Base-by-base conservation (phyloP, 306 rosid species). In the Argentina anserina region DNA sequence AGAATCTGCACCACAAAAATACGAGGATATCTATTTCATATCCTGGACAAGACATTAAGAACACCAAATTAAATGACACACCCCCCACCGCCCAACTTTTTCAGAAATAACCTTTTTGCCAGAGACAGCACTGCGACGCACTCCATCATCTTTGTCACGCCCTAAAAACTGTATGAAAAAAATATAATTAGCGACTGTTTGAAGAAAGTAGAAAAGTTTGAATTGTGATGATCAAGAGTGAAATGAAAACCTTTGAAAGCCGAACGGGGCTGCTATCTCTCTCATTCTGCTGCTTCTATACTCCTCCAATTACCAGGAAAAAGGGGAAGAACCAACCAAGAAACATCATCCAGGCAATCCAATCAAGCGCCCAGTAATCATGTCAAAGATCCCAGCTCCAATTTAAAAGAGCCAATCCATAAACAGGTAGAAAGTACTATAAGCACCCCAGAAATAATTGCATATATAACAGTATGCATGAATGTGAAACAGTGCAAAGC, bases 301-400 rank as follows among this genome's bases (percentile, higher is more conserved):
- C 81, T 76, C 83, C 96, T 95, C 99, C 90, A 87, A 91, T 86
- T 84, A 85, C 91, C 92, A 87, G 74, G 86, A 83, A 86, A 89
- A 82, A 75, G 86, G 86, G 81, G 85, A 89, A 82, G 70, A 78
- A 76, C 90, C 86, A 47, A 89, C 84, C 92, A 83, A 83, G 77
- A 86, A 87, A 85, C 85, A 86, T 86, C 75, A 87, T 85, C 89
- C 94, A 87, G 84, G 84, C 88, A 92, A 87, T 82, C 64, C 85
- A 88, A 88, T 79, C 82, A 77, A 82, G 90, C 66, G 33, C 82
- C 92, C 85, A 81, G 78, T 76, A 79, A 80, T 77, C 89, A 86
- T 91, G 89, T 65, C 96, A 81, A 87, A 83, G 90, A 88, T 85
- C 96, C 93, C 97, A 95, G 96, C 99, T 95, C 99, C 96, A 91